These are phyloP conservation scores for Tylopilus rubrobrunneus DNA, from an alignment of 768 basidiomycete genomes.

Conservation along the genomic window DNA sequence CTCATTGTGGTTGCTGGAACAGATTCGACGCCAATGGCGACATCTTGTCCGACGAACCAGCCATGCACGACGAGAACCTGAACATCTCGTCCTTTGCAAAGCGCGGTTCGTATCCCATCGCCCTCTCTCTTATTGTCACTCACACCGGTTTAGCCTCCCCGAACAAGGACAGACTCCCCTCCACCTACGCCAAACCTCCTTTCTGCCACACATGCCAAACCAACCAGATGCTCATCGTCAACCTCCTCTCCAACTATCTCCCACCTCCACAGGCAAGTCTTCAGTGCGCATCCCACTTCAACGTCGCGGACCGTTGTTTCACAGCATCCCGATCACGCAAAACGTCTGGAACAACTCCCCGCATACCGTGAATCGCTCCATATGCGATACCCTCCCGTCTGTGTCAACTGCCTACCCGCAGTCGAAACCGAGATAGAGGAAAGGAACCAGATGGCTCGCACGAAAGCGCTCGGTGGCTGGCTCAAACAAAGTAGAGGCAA, in stretches of 20 bases:
- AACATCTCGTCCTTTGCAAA: conserved; percentile 68
- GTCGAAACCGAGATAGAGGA: conserved; percentile 79
- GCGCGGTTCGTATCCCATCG: conserved; percentile 48
- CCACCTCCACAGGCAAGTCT: conserved; percentile 66
- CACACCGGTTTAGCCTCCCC: conserved; percentile 49
- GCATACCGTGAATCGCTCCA: conserved; percentile 75
- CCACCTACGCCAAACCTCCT: conserved; percentile 49
- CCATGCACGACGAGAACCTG: conserved; percentile 78
- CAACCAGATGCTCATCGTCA: conserved; percentile 86
- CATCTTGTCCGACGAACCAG: conserved; percentile 81
- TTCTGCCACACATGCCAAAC: conserved; percentile 90
- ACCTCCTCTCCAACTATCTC: conserved; percentile 86
- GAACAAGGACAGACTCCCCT: conserved; percentile 65
- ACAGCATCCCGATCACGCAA: conserved; percentile 71
- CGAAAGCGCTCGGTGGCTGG: conserved; percentile 69
- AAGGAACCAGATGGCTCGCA: conserved; percentile 80
- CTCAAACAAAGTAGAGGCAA: conserved; percentile 65
- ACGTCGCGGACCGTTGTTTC: background rate
- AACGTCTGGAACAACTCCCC: conserved; percentile 58
- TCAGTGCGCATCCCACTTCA: background rate
- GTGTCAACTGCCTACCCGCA: conserved; percentile 64
- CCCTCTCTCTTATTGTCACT: background rate
- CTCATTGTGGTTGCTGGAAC: conserved; percentile 71
- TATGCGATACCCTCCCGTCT: conserved; percentile 84
- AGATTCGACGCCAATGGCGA: conserved; percentile 67